Conservation (phyloP, 2,329 filamentous ascomycete genomes). For the Lachnellula suecica region DNA sequence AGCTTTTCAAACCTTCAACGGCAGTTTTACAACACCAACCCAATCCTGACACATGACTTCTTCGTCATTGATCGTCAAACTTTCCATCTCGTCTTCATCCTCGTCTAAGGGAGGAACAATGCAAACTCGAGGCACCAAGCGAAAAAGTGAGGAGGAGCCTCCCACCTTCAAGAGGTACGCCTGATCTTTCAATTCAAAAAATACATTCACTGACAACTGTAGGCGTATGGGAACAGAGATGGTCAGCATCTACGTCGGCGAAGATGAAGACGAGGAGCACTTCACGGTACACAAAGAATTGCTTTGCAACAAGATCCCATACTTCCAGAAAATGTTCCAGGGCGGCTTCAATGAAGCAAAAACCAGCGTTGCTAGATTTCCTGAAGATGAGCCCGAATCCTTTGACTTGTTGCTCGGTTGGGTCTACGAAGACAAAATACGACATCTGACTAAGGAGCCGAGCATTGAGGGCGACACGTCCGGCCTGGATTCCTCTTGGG, state of each 20-base stretch:
- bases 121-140: background rate
- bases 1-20: background rate
- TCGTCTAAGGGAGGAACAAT: background rate
- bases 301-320: conserved; percentile 7
- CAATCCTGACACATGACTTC: background rate
- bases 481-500: too few relatives aligned
- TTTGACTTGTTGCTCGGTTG: conserved; percentile 11
- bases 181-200: background rate
- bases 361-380: background rate
- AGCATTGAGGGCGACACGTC: too few relatives aligned
- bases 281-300: conserved; percentile 9
- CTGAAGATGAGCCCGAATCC: conserved; percentile 6
- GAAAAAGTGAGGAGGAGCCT: background rate
- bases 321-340: conserved; percentile 14
- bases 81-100: background rate
- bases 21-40: background rate
- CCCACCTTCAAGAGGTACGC: background rate
- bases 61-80: background rate
- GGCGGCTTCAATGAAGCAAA: conserved; percentile 3
- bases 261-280: background rate
- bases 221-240: conserved; percentile 2
- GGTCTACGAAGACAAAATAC: conserved; percentile 3
- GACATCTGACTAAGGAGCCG: background rate
- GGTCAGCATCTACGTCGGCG: conserved; percentile 8
- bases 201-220: background rate